Base-by-base conservation (phyloP, 2,329 filamentous ascomycete genomes). In the Immersiporthe knoxdaviesiana region DNA sequence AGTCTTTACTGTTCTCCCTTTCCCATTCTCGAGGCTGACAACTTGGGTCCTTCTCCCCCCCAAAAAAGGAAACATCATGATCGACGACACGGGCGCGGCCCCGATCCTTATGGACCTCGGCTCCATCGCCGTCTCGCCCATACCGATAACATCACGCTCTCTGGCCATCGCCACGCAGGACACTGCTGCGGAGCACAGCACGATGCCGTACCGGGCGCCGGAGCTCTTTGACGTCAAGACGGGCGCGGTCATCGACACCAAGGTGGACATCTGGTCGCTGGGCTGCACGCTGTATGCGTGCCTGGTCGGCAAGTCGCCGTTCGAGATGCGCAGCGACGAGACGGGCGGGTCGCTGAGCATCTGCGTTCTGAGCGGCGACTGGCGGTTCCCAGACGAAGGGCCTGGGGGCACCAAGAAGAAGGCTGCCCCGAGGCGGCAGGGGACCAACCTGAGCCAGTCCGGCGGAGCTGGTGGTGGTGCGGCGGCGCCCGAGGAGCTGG, bases 181-280 rank as follows among this genome's bases (percentile, higher is more conserved):
- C 79, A 92, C 89, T 54, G 96, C 96, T 30, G 96, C 95, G 67
- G 96, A 99, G 79, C 95, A 98, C 84, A 95, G 91, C 73, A 99
- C 96, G 54, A 98, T 99, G 95, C 94, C 96, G 0, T 99, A 99
- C 82, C 93, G 96, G 70, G 96, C 96, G 1, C 96, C 96, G 0
- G 96, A 99, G 81, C 90, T 99, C 71, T 99, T 99, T 80, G 96
- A 99, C 79, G 96, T 98, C 68, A 97, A 97, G 81, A 97, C 94
- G 3, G 95, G 93, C 72, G 90, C 91, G 63, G 88, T 93, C 64
- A 91, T 99, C 76, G 96, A 98, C 80, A 97, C 94, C 16, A 97
- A 97, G 78, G 93, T 97, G 54, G 96, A 99, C 79, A 97, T 99
- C 73, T 99, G 96, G 96, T 97, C 93, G 21, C 83, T 99, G 30